Base-by-base conservation (phyloP, 2,329 filamentous ascomycete species). In the Pleomassaria siparia region DNA sequence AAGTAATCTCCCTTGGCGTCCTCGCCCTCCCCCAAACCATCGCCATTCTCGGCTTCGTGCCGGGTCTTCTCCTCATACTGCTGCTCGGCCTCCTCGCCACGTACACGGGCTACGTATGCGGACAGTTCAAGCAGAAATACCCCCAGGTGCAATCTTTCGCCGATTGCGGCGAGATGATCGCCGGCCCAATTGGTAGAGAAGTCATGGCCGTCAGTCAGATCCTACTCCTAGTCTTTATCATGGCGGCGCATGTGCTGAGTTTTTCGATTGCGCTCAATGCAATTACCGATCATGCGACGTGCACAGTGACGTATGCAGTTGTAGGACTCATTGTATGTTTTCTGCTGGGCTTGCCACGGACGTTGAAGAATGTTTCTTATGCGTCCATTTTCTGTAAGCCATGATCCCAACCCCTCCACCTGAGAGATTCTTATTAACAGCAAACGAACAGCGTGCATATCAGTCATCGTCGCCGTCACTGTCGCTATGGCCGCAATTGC, bases 211-310 rank as follows among this genome's bases (percentile, higher is more conserved):
- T 74, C 53, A 83, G 80, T 53, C 84, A 86, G 57, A 72, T 80
- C 9, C 68, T 88, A 15, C 82, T 88, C 67, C 74, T 89, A 30
- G 72, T 86, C 46, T 87, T 89, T 70, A 79, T 87, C 57, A 84
- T 86, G 69, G 84, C 80, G 26, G 86, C 84, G n/a, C 87, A 90
- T 69, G 76, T 87, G 43, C 72, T 89, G 51, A 87, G 85, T 0
- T 88, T 88, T 55, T 80, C 79, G 25, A 85, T 88, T 58, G 85
- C 85, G 55, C 80, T 88, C 69, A 84, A 84, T 57, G 82, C 78
- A 42, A 74, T 89, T 43, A 84, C 83, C 4, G 67, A 80, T 3
- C 78, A 86, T 52, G 80, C 76, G 0, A 77, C 79, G 0, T 88
- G 85, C 67, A 84, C 83, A 3, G 81, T 88, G 47, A 74, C 83